Evolutionary conservation across 2,329 filamentous ascomycete species (phyloP), one percentile per base, ranked within the genome.

Genomic region (Clonostachys rhizophaga): DNA sequence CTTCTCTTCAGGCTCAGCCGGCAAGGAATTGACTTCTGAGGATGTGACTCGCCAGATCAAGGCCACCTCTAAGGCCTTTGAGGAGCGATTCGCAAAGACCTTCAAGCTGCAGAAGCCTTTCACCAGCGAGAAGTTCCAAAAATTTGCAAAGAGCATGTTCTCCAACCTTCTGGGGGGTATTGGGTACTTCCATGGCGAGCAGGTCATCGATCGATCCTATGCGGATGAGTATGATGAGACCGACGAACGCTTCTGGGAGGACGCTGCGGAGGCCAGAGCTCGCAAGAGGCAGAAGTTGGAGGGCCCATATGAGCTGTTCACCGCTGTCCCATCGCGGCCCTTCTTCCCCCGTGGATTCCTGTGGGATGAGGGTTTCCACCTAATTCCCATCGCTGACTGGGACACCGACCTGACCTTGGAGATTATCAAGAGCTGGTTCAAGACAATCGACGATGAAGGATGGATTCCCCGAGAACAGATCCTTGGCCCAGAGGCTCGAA

Each of bases 401-500:
- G 94, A 99, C 62, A 82, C 91, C 45, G 91, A 96, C 60, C 77
- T 97, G 45, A 84, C 89, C 4, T 71, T 87, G 33, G 90, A 96
- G 52, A 90, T 99, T 54, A 80, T 97, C 52, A 89, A 87, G 69
- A 96, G 89, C 67, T 99, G 94, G 94, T 95, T 95, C 71, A 90
- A 86, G 53, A 80, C 95, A 16, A 96, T 97, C 81, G 94, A 99
- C 55, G 87, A 94, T 14, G 91, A 97, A 63, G 94, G 94, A 46
- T 99, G 94, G 94, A 97, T 99, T 61, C 89, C 86, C 4, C 86
- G 94, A 45, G 94, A 99, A 71, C 91, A 96, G 68, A 97, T 99
- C 50, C 79, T 99, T 3, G 94, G 94, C 2, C 69, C 79, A 3
- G 94, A 99, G 70, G 94, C 94, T 42, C 84, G 92, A 52, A 96